Evolutionary conservation across 2,329 filamentous ascomycete genomes (phyloP), one percentile per base, ranked within the genome.

Genomic region (Stagonosporopsis tanaceti): DNA sequence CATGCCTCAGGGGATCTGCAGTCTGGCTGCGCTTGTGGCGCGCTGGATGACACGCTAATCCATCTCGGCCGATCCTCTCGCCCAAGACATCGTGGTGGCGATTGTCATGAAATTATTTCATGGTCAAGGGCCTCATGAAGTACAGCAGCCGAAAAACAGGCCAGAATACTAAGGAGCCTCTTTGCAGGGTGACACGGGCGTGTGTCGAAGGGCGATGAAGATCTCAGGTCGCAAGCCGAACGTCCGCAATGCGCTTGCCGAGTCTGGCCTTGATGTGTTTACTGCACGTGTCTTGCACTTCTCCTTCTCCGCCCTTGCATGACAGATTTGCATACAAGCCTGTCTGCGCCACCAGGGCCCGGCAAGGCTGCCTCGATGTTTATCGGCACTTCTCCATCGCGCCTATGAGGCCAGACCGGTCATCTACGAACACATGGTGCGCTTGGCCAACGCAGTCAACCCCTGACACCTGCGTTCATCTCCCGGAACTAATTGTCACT

Each of bases 21-120:
- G 35, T 48, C 52, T 56, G 47, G 47, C 41, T 56, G 22, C 34
- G 41, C 12, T 41, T 56, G 53, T 56, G 47, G 53, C 53, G 53
- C 27, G 17, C 22, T 28, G 22, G 30, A 40, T 11, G 12, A n/a
- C 17, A 28, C 46, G 53, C 53, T 56, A 50, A 22, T 9, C 28
- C 22, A 9, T 27, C 20, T 28, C 28, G 5, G 41, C 40, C 53
- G 22, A 32, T 35, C 20, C 41, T 40, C 28, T 37, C 47, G 46
- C 47, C 40, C 20, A 41, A 35, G 27, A 12, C 28, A 1, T n/a
- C 2, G 12, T 35, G 40, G 34, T 50, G 47, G 53, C 40, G 32
- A 47, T 17, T 41, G 2, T 46, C 40, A 34, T 35, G 20, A 20
- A 6, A 8, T 7, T 4, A 8, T 7, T 20, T 9, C 28, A 12